Evolutionary conservation across 169 alveolate species (phyloP), one percentile per base, ranked within the genome.

Genomic region (Toxoplasma gondii): DNA sequence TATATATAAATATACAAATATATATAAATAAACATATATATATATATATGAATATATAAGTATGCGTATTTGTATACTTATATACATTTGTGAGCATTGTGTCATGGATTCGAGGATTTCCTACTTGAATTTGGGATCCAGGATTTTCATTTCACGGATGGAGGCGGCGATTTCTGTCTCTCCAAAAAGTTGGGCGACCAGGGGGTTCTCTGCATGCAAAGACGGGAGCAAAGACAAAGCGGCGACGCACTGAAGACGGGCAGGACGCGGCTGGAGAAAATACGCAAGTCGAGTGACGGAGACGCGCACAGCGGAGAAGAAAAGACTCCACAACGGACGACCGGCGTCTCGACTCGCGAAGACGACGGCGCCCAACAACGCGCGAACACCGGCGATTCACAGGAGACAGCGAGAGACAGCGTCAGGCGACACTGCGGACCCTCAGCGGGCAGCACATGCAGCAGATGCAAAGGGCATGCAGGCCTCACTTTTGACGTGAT

Each of bases 151-250:
- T 93, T 98, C 98, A 84, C 98, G 94, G 29, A 98, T 93, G 31
- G 98, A 98, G 9, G 96, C 97, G 1, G 99, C 98, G 22, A 98
- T 45, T 88, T 98, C 98, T 34, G 98, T 97, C 95, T 97, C 98
- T 17, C 98, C 98, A 94, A 98, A 98, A 38, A 98, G 92, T 94
- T 97, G 96, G 31, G 97, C 98, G 44, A 97, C 86, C 53, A 97
- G 44, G 7, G 98, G 98, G 88, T 97, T 97, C 95, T 97, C 96
- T 91, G 94, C 78, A 81, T 0, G 39, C 31, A 38, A 53, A 49
- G 64, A 27, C 22, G n/a, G 53, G 36, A 58, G 29, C 17, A 31
- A 9, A 67, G 38, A 53, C 27, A 74, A 78, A 49, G 54, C 41
- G 17, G 16, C 34, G 38, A 69, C 7, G 82, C 34, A 7, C n/a